These are phyloP conservation scores for Cardamine occulta DNA, from an alignment of 345 rosid genomes.

Conservation along the genomic window DNA sequence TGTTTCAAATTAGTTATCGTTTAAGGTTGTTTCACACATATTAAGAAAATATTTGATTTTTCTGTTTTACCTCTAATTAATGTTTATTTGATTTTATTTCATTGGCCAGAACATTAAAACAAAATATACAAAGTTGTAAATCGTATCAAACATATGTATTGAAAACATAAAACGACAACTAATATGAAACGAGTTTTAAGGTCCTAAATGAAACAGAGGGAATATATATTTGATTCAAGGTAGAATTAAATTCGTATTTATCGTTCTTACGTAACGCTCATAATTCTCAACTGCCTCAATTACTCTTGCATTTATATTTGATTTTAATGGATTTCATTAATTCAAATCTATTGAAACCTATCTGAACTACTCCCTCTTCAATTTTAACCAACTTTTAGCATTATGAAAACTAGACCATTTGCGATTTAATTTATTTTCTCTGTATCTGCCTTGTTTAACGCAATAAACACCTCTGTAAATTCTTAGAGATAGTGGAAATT, in stretches of 20 bases:
- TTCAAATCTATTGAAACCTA: constrained; percentile 42
- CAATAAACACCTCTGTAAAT: neutral
- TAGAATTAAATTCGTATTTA: constrained; percentile 43
- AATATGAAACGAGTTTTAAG: too few species aligned
- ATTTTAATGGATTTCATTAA: constrained; percentile 38
- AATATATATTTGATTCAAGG: constrained; percentile 16
- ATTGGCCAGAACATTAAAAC: too few species aligned
- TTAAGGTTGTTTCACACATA: too few species aligned
- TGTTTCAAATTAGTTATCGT: too few species aligned
- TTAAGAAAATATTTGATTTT: too few species aligned
- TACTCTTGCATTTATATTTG: constrained; percentile 43
- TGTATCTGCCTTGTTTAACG: neutral
- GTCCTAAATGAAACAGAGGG: too few species aligned
- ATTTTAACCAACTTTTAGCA: constrained; percentile 34
- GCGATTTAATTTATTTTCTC: neutral
- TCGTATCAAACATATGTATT: too few species aligned
- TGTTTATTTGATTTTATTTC: too few species aligned
- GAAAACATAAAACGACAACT: too few species aligned
- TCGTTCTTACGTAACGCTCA: constrained; percentile 42
- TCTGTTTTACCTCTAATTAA: too few species aligned
- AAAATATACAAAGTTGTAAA: too few species aligned
- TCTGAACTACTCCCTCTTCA: constrained; percentile 35
- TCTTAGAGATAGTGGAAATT: neutral
- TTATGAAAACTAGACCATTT: constrained; percentile 1
- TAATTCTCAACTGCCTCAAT: constrained; percentile 45